Evolutionary conservation across 2,329 filamentous ascomycete species (phyloP).

Genomic region (Aspergillus ibericus): DNA sequence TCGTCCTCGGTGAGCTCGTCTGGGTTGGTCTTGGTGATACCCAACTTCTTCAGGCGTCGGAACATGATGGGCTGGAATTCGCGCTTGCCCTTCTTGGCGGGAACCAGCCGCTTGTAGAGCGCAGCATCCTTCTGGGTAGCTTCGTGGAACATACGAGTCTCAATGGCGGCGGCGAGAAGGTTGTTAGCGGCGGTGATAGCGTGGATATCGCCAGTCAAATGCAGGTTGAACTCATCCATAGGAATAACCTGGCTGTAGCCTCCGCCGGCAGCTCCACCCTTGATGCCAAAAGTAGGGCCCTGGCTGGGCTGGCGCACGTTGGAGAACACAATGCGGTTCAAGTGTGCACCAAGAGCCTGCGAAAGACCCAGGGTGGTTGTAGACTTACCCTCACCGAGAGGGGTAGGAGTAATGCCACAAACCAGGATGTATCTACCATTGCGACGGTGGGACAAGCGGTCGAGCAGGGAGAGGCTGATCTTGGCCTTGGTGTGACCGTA

Average conservation of each 20-base stretch:
- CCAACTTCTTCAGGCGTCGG: slow-evolving; percentile 89
- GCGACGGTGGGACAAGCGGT: slow-evolving; percentile 80
- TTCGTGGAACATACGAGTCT: slow-evolving; percentile 98
- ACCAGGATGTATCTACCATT: slow-evolving; percentile 92
- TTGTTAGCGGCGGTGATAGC: slow-evolving; percentile 98
- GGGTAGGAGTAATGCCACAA: slow-evolving; percentile 93
- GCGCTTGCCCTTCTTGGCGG: slow-evolving; percentile 84
- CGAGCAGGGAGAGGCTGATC: slow-evolving; percentile 77
- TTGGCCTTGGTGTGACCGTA: slow-evolving; percentile 97
- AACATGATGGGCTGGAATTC: slow-evolving; percentile 89
- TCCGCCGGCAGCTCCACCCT: slow-evolving; percentile 93
- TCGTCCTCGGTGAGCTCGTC: slow-evolving; percentile 89
- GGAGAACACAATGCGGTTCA: slow-evolving; percentile 86
- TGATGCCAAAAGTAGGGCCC: slow-evolving; percentile 97
- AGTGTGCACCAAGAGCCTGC: slow-evolving; percentile 85
- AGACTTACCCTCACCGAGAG: slow-evolving; percentile 95
- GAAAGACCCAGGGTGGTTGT: slow-evolving; percentile 95
- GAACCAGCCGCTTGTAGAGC: slow-evolving; percentile 84
- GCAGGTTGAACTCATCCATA: slow-evolving; percentile 99
- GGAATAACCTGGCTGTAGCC: slow-evolving; percentile 99
- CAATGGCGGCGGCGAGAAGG: slow-evolving; percentile 89
- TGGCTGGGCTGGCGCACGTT: slow-evolving; percentile 97
- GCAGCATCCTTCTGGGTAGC: slow-evolving; percentile 88
- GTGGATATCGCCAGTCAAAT: slow-evolving; percentile 96
- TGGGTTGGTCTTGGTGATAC: slow-evolving; percentile 92